phyloP scores from a whole-genome alignment of 2,329 filamentous ascomycete genomes.

The Capronia americana region DNA sequence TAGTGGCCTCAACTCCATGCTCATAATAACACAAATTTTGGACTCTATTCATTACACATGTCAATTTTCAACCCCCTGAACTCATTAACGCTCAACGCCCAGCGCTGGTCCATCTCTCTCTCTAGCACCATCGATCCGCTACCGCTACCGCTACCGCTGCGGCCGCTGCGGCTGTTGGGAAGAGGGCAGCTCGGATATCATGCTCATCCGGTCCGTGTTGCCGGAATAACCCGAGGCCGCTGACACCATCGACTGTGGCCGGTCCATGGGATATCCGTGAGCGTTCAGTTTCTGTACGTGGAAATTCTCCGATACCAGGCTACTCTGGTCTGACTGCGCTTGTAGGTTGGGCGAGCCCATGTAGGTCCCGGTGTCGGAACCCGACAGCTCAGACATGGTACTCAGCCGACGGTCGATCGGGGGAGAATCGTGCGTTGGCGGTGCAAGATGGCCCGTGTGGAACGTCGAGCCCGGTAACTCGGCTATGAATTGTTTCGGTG shows the following conservation, averaged over 20 bases:
- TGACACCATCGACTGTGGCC: slow-evolving; percentile 21
- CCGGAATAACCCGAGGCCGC: slow-evolving; percentile 6
- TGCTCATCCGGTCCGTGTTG: slow-evolving; percentile 28
- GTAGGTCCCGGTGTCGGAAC: slow-evolving; percentile 21
- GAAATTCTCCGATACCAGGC: slow-evolving; percentile 20
- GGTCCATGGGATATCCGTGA: slow-evolving; percentile 11
- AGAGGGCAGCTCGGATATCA: slow-evolving; percentile 30
- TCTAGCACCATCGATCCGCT: slow-evolving; percentile 2
- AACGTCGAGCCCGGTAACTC: slow-evolving; percentile 36
- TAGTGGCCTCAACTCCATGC: slow-evolving; percentile 1
- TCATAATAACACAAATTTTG: slow-evolving; percentile 11
- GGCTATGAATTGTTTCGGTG: slow-evolving; percentile 33
- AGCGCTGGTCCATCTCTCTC: not conserved
- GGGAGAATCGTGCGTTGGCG: slow-evolving; percentile 11
- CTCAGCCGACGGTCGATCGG: slow-evolving; percentile 25
- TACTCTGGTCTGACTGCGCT: slow-evolving; percentile 25
- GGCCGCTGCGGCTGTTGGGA: slow-evolving; percentile 9
- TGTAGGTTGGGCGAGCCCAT: slow-evolving; percentile 29
- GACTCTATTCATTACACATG: slow-evolving; percentile 16
- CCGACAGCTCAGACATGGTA: slow-evolving; percentile 34
- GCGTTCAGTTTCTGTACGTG: slow-evolving; percentile 13
- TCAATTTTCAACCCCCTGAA: not conserved
- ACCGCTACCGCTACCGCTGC: not conserved
- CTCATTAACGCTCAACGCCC: slow-evolving; percentile 6
- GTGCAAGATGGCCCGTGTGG: slow-evolving; percentile 22